Conservation (phyloP, 1,139 yeast species). For the Lodderomyces theae region DNA sequence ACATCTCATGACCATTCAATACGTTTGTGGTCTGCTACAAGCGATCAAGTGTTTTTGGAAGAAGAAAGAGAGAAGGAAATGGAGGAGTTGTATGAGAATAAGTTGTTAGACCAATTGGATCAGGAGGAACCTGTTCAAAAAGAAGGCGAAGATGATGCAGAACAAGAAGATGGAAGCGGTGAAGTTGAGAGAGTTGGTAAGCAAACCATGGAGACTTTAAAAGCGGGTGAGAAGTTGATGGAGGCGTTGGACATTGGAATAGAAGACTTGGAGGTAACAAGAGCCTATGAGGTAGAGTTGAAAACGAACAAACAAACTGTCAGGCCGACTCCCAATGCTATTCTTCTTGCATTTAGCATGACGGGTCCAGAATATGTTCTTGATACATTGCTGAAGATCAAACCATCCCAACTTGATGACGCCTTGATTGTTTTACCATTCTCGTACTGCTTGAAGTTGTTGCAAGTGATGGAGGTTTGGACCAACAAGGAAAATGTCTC, state of each 20-base stretch:
- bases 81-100: slow-evolving; percentile 85
- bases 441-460: slow-evolving; percentile 69
- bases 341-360: slow-evolving; percentile 67
- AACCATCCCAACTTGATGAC: slow-evolving; percentile 85
- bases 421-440: slow-evolving; percentile 89
- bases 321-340: slow-evolving; percentile 64
- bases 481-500: slow-evolving; percentile 48
- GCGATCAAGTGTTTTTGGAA: slow-evolving; percentile 89
- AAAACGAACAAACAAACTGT: slow-evolving; percentile 44
- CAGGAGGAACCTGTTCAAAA: slow-evolving; percentile 27
- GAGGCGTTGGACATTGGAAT: slow-evolving; percentile 88
- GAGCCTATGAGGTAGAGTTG: slow-evolving; percentile 41
- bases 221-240: slow-evolving; percentile 90
- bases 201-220: slow-evolving; percentile 87
- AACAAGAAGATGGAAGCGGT: slow-evolving; percentile 33
- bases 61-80: slow-evolving; percentile 95
- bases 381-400: slow-evolving; percentile 65
- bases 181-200: slow-evolving; percentile 68
- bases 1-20: slow-evolving; percentile 93
- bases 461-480: slow-evolving; percentile 76
- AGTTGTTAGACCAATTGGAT: slow-evolving; percentile 68
- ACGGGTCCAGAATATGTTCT: slow-evolving; percentile 78
- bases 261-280: slow-evolving; percentile 62
- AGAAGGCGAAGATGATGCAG: slow-evolving; percentile 33
- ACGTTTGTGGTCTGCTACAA: slow-evolving; percentile 87